A percentile compares a stretch with the other conserved stretches of the same genome.
Conservation (phyloP, 345 rosid genomes). For the Populus nigra region DNA sequence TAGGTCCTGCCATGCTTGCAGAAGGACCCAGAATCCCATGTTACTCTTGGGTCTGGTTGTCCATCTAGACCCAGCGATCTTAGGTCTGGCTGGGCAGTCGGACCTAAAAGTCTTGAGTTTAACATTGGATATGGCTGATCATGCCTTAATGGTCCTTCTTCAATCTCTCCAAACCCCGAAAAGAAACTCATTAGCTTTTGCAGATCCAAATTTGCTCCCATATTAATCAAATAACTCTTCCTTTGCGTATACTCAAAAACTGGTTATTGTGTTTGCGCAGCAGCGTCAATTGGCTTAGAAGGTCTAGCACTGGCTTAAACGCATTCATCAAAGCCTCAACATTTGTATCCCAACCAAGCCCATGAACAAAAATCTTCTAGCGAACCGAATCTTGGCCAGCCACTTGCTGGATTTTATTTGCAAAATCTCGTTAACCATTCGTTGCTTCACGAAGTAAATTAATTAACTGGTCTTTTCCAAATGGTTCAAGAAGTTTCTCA, state of each 20-base stretch:
- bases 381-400: conserved; percentile 48
- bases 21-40: too few relatives aligned
- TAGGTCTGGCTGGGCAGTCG: too few relatives aligned
- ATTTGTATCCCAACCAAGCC: conserved; percentile 59
- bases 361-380: conserved; percentile 56
- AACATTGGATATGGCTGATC: conserved; percentile 19
- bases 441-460: conserved; percentile 40
- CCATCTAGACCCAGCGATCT: accelerated
- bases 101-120: too few relatives aligned
- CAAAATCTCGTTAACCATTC: conserved; percentile 27
- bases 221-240: conserved; percentile 57
- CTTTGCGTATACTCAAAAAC: conserved; percentile 38
- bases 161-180: conserved; percentile 46
- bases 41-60: too few relatives aligned
- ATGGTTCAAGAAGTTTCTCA: conserved; percentile 43
- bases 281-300: conserved; percentile 5
- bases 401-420: conserved; percentile 32
- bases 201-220: conserved; percentile 40
- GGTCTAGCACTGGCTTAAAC: conserved; percentile 14
- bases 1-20: accelerated
- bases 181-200: conserved; percentile 38
- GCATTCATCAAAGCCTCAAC: conserved; percentile 36
- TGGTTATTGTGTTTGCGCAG: conserved; percentile 13
- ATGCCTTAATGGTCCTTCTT: conserved; percentile 55
- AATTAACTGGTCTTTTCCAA: conserved; percentile 40